phyloP scores from a whole-genome alignment of 2,329 filamentous ascomycete genomes.

The Fonsecaea monophora region DNA sequence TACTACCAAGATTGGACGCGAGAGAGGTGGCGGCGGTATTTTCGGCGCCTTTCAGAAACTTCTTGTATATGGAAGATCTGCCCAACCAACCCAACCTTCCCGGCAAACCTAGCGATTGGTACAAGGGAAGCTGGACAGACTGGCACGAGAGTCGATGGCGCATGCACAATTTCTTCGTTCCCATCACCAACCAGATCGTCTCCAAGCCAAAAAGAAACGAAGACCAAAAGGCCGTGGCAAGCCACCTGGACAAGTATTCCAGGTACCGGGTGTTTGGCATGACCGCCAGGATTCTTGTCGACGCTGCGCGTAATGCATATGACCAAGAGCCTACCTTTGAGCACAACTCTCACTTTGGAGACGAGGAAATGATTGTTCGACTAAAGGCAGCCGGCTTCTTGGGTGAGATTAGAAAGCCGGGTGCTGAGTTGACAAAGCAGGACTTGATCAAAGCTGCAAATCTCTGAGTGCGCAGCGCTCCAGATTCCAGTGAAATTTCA shows the following conservation, averaged over 20 bases:
- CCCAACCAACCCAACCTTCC: slow-evolving; percentile 48
- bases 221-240: slow-evolving; percentile 51
- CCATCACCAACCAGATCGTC: slow-evolving; percentile 73
- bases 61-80: slow-evolving; percentile 70
- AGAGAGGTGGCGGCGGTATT: slow-evolving; percentile 94
- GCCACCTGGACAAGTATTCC: slow-evolving; percentile 54
- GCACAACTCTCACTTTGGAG: slow-evolving; percentile 68
- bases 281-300: slow-evolving; percentile 89
- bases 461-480: slow-evolving; percentile 36
- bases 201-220: slow-evolving; percentile 61
- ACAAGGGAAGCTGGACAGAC: slow-evolving; percentile 79
- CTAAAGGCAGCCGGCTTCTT: slow-evolving; percentile 64
- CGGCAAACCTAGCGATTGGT: slow-evolving; percentile 72
- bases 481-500: slow-evolving; percentile 10
- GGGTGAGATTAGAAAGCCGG: slow-evolving; percentile 57
- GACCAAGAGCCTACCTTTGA: slow-evolving; percentile 84
- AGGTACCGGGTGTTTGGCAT: slow-evolving; percentile 92
- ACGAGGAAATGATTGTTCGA: slow-evolving; percentile 69
- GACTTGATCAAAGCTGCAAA: slow-evolving; percentile 60
- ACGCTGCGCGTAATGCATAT: slow-evolving; percentile 85
- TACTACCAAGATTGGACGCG: slow-evolving; percentile 82
- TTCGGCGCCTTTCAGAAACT: slow-evolving; percentile 85
- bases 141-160: slow-evolving; percentile 82
- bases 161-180: slow-evolving; percentile 93
- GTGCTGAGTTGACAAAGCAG: slow-evolving; percentile 60